phyloP scores from a whole-genome alignment of 2,329 filamentous ascomycete species.

The Trichoderma asperellum region DNA sequence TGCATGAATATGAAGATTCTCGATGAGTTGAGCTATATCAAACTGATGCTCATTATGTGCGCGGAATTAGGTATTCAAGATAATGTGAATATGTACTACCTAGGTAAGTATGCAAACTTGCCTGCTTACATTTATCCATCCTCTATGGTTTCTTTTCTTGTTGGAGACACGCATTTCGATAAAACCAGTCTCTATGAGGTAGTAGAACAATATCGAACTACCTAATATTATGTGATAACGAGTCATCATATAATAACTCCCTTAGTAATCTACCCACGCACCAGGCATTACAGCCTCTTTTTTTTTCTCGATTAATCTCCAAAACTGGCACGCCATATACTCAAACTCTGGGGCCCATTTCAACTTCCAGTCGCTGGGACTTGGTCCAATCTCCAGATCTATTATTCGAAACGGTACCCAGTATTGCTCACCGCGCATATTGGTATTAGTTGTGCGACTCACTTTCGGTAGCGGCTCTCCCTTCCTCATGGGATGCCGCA shows the following conservation, averaged over 20 bases:
- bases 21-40: no score
- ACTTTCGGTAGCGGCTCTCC: neutral
- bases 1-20: neutral
- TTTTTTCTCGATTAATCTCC: constrained; percentile 32
- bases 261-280: constrained; percentile 34
- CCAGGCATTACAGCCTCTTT: constrained; percentile 34
- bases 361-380: constrained; percentile 32
- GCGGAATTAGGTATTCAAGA: no score
- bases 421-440: constrained; percentile 12
- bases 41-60: no score
- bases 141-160: no score
- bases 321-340: constrained; percentile 37
- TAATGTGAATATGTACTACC: no score
- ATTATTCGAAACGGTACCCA: constrained; percentile 36
- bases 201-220: no score
- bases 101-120: no score
- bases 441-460: neutral
- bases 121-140: no score
- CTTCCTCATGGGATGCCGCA: constrained; percentile 25
- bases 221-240: neutral
- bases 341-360: constrained; percentile 37
- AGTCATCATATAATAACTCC: neutral
- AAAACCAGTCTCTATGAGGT: no score
- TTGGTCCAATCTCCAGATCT: constrained; percentile 30
- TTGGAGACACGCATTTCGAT: no score